These are phyloP conservation scores for Leishmania tropica DNA, from an alignment of 208 protist genomes.

Conservation along the genomic window DNA sequence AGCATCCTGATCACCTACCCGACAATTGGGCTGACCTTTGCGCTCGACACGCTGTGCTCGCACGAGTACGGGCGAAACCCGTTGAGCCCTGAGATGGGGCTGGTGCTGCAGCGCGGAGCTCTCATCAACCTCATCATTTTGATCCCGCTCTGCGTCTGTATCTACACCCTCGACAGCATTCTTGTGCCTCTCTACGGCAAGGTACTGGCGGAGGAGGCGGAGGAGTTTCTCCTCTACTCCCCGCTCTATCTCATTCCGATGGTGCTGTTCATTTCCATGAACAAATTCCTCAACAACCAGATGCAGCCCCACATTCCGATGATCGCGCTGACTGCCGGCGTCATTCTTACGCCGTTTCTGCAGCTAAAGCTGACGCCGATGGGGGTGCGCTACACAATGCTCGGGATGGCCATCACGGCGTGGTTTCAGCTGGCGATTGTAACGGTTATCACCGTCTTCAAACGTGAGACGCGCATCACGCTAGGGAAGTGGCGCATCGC, in stretches of 20 bases:
- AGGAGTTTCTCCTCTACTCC: slow-evolving; percentile 69
- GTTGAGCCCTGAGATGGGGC: slow-evolving; percentile 68
- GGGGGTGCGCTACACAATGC: slow-evolving; percentile 83
- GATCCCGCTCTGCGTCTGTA: slow-evolving; percentile 47
- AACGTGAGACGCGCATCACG: slow-evolving; percentile 69
- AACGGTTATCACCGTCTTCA: slow-evolving; percentile 61
- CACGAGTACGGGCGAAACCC: slow-evolving; percentile 83
- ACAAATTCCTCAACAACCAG: slow-evolving; percentile 88
- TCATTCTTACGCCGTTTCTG: slow-evolving; percentile 66
- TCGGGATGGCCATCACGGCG: slow-evolving; percentile 79
- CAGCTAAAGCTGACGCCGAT: slow-evolving; percentile 74
- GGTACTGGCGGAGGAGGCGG: slow-evolving; percentile 47
- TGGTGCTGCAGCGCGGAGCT: slow-evolving; percentile 78
- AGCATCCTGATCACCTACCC: slow-evolving; percentile 77
- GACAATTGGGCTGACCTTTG: slow-evolving; percentile 81
- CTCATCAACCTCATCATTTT: slow-evolving; percentile 75
- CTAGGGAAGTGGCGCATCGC: slow-evolving; percentile 62
- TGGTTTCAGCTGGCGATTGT: slow-evolving; percentile 77
- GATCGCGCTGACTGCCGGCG: slow-evolving; percentile 77
- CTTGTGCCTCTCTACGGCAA: slow-evolving; percentile 65
- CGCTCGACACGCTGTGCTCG: slow-evolving; percentile 84
- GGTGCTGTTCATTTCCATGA: slow-evolving; percentile 76
- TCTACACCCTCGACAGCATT: slow-evolving; percentile 55
- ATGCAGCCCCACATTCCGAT: slow-evolving; percentile 82
- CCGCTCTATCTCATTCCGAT: slow-evolving; percentile 66